phyloP scores from a whole-genome alignment of 495 filamentous ascomycete species.

The Aspergillus ostianus region DNA sequence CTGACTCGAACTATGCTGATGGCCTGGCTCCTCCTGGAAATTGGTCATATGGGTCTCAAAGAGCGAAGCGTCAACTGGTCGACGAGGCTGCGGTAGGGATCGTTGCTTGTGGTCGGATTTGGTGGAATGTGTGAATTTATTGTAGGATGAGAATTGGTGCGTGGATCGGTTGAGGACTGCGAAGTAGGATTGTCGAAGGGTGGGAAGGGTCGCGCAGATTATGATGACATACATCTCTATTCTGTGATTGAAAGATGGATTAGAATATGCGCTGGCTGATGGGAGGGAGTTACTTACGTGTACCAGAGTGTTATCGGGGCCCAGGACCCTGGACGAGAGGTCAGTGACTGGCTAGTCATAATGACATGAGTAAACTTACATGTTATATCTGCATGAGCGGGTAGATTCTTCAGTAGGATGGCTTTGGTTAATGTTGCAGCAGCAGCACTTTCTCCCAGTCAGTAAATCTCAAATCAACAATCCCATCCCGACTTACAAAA shows the following conservation, averaged over 20 bases:
- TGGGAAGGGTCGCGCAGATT: slow-evolving; percentile 15
- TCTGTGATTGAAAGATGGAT: not conserved
- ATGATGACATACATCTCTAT: slow-evolving; percentile 19
- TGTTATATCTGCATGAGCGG: slow-evolving; percentile 8
- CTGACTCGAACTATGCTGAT: slow-evolving; percentile 4
- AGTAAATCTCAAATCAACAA: not conserved
- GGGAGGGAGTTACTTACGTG: slow-evolving; percentile 4
- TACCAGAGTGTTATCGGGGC: slow-evolving; percentile 14
- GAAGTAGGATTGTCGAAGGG: slow-evolving; percentile 11
- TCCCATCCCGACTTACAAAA: slow-evolving; percentile 3
- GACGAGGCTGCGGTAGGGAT: slow-evolving; percentile 6
- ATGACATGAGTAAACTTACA: not conserved
- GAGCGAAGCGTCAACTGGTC: slow-evolving; percentile 9
- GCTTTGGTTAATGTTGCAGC: slow-evolving; percentile 12
- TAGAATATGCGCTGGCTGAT: not conserved
- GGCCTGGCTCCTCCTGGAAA: slow-evolving; percentile 1
- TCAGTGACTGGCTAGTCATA: too few species aligned
- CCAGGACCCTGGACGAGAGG: slow-evolving; percentile 7
- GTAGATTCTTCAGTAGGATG: slow-evolving; percentile 11
- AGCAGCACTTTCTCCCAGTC: slow-evolving; percentile 2
- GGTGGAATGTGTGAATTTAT: not conserved
- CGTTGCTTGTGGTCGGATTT: slow-evolving; percentile 1
- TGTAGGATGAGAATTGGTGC: not conserved
- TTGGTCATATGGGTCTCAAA: slow-evolving; percentile 8
- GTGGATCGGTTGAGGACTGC: not conserved